A percentile compares a stretch with the other conserved stretches of the same genome.
Evolutionary conservation across 768 basidiomycete species (phyloP).

Genomic region (Termitomyces sp.): DNA sequence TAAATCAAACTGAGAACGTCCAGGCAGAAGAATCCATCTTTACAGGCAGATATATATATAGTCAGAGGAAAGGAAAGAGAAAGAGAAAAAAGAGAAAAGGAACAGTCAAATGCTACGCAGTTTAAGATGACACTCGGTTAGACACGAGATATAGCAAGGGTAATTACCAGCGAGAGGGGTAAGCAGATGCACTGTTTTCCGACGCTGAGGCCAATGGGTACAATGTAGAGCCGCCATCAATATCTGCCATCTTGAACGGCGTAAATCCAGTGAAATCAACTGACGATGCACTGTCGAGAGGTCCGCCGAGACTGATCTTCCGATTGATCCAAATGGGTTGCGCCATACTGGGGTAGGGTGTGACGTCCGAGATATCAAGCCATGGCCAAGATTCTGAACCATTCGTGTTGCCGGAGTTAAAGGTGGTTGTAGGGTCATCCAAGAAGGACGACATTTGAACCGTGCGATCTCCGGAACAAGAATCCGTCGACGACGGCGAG

Average conservation of each 20-base stretch:
- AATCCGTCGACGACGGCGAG: slow-evolving; percentile 62
- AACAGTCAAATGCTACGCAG: slow-evolving; percentile 17
- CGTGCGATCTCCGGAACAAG: slow-evolving; percentile 51
- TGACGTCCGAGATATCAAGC: slow-evolving; percentile 16
- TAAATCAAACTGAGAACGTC: slow-evolving; percentile 17
- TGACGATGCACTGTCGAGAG: slow-evolving; percentile 1
- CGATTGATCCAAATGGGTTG: neutral
- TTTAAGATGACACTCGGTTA: neutral
- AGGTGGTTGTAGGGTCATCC: slow-evolving; percentile 37
- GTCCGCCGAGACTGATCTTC: slow-evolving; percentile 9
- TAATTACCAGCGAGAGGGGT: slow-evolving; percentile 14
- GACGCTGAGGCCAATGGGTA: slow-evolving; percentile 5
- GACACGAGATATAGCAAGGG: neutral
- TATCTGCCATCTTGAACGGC: slow-evolving; percentile 7
- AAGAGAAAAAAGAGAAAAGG: slow-evolving; percentile 15
- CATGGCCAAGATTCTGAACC: slow-evolving; percentile 25
- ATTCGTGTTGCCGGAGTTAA: slow-evolving; percentile 12
- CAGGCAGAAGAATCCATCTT: slow-evolving; percentile 16
- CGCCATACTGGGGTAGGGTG: neutral
- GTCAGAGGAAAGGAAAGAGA: slow-evolving; percentile 14
- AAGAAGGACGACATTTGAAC: slow-evolving; percentile 55
- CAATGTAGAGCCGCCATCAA: neutral
- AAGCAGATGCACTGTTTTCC: slow-evolving; percentile 8
- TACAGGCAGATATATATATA: slow-evolving; percentile 14
- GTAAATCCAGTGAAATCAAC: neutral